phyloP scores from a whole-genome alignment of 345 rosid species.

The Fremontodendron californicum region DNA sequence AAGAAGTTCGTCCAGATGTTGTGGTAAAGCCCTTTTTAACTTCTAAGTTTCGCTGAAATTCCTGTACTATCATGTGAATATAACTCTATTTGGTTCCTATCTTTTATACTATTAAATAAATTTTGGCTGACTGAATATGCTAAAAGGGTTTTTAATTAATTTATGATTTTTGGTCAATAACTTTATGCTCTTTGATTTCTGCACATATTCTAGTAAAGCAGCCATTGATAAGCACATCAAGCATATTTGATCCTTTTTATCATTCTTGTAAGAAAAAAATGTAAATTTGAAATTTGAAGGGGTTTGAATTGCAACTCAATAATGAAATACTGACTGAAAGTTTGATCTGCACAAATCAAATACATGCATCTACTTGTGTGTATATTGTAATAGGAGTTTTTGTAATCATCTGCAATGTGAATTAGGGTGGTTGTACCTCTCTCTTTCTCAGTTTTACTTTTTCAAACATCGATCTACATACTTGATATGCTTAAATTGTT shows the following conservation, averaged over 20 bases:
- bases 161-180: neutral
- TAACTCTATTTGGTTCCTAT: neutral
- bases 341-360: neutral
- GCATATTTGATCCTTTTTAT: neutral
- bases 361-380: neutral
- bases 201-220: neutral
- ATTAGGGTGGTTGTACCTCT: neutral
- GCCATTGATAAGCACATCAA: neutral
- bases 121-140: neutral
- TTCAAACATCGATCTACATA: neutral
- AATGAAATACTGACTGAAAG: neutral
- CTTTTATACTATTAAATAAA: neutral
- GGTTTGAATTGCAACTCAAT: neutral
- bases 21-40: slow-evolving; percentile 49
- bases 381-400: neutral
- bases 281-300: neutral
- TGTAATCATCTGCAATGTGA: neutral
- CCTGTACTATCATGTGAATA: neutral
- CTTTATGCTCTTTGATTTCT: neutral
- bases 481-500: neutral
- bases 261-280: neutral
- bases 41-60: slow-evolving; percentile 1
- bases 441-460: neutral
- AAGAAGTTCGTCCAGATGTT: slow-evolving; percentile 74
- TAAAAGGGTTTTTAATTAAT: neutral